Evolutionary conservation across 1,284 basidiomycete species (phyloP).

Genomic region (Ustilago cynodontis): DNA sequence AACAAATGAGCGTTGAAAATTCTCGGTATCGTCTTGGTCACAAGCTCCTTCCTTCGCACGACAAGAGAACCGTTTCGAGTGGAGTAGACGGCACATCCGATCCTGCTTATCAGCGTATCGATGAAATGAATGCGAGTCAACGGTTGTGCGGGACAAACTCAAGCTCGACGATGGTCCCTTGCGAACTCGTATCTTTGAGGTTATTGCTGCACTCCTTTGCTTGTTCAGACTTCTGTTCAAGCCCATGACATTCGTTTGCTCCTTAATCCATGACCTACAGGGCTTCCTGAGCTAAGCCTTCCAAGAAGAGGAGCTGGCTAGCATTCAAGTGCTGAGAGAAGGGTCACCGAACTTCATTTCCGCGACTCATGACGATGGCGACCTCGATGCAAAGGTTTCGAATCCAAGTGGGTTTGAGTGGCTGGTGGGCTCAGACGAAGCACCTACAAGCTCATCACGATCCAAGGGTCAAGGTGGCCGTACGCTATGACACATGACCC

Average conservation of each 20-base stretch:
- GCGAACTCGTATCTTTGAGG: neutral
- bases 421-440: neutral
- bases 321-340: no score
- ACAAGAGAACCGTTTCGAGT: no score
- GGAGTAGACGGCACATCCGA: no score
- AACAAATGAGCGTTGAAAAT: no score
- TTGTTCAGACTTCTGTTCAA: neutral
- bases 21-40: neutral
- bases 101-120: no score
- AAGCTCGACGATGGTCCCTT: conserved; percentile 10
- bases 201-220: neutral
- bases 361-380: conserved; percentile 12
- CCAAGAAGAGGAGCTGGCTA: no score
- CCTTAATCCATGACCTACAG: no score
- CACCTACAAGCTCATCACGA: neutral
- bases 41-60: no score
- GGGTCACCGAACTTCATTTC: conserved; percentile 6
- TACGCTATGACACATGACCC: conserved; percentile 13
- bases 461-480: neutral
- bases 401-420: neutral
- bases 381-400: neutral
- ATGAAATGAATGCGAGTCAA: neutral
- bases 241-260: no score
- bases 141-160: neutral
- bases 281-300: no score